These are phyloP conservation scores for Biscutella laevigata DNA, from an alignment of 441 rosid species.

Conservation along the genomic window DNA sequence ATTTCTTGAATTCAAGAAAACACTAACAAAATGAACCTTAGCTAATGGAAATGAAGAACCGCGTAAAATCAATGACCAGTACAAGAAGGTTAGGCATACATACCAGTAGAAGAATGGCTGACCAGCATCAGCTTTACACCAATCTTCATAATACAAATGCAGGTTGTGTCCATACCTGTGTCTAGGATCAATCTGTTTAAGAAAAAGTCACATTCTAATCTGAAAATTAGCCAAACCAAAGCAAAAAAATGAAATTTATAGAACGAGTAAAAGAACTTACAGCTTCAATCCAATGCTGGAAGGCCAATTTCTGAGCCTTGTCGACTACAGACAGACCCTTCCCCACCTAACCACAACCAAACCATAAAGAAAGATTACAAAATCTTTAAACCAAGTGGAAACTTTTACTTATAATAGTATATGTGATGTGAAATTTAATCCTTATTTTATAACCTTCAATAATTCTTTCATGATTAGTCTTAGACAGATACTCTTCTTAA, in stretches of 20 bases:
- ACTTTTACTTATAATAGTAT: not conserved
- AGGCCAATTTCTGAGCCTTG: constrained; percentile 82
- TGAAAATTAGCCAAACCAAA: not conserved
- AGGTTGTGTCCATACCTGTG: constrained; percentile 82
- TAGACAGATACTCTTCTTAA: not conserved
- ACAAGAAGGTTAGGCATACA: not conserved
- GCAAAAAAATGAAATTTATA: not conserved
- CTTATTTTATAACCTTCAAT: too few relatives aligned
- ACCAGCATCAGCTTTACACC: constrained; percentile 63
- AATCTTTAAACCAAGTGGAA: not conserved
- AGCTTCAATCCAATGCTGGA: constrained; percentile 96
- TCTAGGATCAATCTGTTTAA: constrained; percentile 75
- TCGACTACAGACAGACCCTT: constrained; percentile 67
- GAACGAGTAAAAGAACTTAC: constrained; percentile 31
- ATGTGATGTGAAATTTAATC: too few relatives aligned
- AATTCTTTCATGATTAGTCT: too few relatives aligned
- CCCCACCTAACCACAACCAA: constrained; percentile 50
- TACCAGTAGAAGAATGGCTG: constrained; percentile 93
- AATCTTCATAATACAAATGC: constrained; percentile 62
- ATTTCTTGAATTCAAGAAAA: constrained; percentile 10
- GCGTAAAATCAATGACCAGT: not conserved
- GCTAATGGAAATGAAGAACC: not conserved
- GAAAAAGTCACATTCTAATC: not conserved
- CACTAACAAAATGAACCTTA: not conserved
- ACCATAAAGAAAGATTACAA: constrained; percentile 5